Evolutionary conservation across 75 land plant species (phyloP), one percentile per base, ranked within the genome.

Genomic region (Isoetes taiwanensis): DNA sequence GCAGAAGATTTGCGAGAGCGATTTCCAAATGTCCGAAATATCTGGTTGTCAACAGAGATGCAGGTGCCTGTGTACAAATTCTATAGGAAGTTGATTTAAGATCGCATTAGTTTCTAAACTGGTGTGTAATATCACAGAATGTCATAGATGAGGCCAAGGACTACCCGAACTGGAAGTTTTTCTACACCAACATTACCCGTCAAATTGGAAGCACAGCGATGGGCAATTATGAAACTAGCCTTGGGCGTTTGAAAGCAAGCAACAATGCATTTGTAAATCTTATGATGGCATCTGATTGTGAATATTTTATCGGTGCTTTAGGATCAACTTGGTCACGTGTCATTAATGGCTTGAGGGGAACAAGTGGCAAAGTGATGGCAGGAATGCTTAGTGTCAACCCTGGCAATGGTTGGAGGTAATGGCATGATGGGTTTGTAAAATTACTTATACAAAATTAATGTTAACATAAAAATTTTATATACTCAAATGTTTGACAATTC

Each of bases 211-310:
- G 50, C 19, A 46, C 6, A 16, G 23, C 21, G 25, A 46, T 46
- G 50, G 50, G 8, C 50, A 23, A 5, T 5, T 46, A 46, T 23
- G 23, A 19, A 23, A 8, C n/a, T 8, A 6, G 23, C 6, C 50
- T 46, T 5, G 50, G 50, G 12, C 16, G 23, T 6, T 19, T 5
- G n/a, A 5, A 23, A 3, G 23, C 16, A 16, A 19, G 16, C 25
- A n/a, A 46, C 50, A 46, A 46, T n/a, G 50, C 50, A 5, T 19
- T 46, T n/a, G 50, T 46, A 6, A 46, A 46, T n/a, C 25, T 46
- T 6, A 5, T 46, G 12, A 46, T 46, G 50, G 50, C 50, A 8
- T 6, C 50, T n/a, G 50, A 46, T 6, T 46, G 25, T 6, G 50
- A 46, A 5, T 46, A 19, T 19, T 46, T 46, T 23, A 46, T 46